These are phyloP conservation scores for Mucor sp. DNA, from an alignment of 371 early-diverging fungal species.

Conservation along the genomic window DNA sequence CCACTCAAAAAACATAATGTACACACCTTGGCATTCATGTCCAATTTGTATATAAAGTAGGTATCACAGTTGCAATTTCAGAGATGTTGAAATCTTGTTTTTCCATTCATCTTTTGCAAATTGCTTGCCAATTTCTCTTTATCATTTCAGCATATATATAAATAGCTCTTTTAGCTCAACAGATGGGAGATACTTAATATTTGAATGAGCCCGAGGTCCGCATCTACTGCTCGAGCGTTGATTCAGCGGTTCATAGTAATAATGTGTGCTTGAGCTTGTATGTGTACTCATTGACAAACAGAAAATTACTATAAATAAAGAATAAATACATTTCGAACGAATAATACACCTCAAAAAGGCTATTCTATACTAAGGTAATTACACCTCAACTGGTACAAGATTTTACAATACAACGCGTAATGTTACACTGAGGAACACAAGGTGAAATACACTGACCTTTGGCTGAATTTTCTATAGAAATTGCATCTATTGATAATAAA, in stretches of 20 bases:
- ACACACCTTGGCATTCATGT: background rate
- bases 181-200: background rate
- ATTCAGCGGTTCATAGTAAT: too few species aligned
- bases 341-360: background rate
- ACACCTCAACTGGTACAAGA: background rate
- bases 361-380: background rate
- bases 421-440: background rate
- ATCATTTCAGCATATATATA: background rate
- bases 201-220: background rate
- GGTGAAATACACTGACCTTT: background rate
- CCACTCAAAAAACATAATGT: background rate
- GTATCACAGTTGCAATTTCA: background rate
- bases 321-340: constrained; percentile 6
- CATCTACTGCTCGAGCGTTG: background rate
- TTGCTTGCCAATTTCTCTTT: too few species aligned
- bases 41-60: background rate
- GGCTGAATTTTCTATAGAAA: background rate
- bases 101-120: background rate
- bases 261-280: too few species aligned
- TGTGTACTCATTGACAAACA: background rate
- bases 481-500: background rate
- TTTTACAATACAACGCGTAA: background rate
- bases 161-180: background rate
- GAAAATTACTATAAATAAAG: constrained; percentile 1
- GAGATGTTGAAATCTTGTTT: background rate